These are phyloP conservation scores for Sarocladiaceae sp. DNA, from an alignment of 2,329 filamentous ascomycete species.

Conservation along the genomic window DNA sequence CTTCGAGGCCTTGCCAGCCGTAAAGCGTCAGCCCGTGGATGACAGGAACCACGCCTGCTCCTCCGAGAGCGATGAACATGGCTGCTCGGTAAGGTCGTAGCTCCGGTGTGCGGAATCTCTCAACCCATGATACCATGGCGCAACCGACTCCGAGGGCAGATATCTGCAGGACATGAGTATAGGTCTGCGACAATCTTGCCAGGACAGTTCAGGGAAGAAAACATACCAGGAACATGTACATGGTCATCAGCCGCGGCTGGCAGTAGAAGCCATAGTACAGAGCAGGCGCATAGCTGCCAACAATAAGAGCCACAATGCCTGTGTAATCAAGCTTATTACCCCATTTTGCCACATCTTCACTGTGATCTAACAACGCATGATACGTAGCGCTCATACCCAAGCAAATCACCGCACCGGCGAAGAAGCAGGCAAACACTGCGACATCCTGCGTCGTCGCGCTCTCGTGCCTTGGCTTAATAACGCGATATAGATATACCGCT, in stretches of 20 bases:
- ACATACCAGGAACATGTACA: slow-evolving; percentile 73
- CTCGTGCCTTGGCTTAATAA: slow-evolving; percentile 62
- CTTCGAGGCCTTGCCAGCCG: slow-evolving; percentile 61
- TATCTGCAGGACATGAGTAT: slow-evolving; percentile 60
- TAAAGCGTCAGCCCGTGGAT: slow-evolving; percentile 69
- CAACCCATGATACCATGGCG: slow-evolving; percentile 70
- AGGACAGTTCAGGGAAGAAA: neutral
- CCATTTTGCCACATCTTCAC: slow-evolving; percentile 68
- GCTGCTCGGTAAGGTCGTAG: slow-evolving; percentile 81
- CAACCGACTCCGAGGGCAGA: slow-evolving; percentile 73
- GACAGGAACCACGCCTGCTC: slow-evolving; percentile 80
- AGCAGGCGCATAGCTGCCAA: slow-evolving; percentile 85
- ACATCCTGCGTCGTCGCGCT: slow-evolving; percentile 60
- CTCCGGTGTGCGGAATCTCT: slow-evolving; percentile 75
- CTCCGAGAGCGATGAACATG: slow-evolving; percentile 86
- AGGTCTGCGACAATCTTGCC: no score
- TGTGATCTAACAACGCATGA: slow-evolving; percentile 84
- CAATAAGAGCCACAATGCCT: slow-evolving; percentile 87
- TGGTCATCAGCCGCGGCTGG: slow-evolving; percentile 56
- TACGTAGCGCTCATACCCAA: slow-evolving; percentile 80
- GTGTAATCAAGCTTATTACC: slow-evolving; percentile 94
- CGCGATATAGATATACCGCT: slow-evolving; percentile 48
- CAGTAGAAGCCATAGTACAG: slow-evolving; percentile 85
- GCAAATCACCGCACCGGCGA: slow-evolving; percentile 67
- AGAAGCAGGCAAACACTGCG: slow-evolving; percentile 74